phyloP scores from a whole-genome alignment of 2,329 filamentous ascomycete species.

The Teratosphaeria destructans region DNA sequence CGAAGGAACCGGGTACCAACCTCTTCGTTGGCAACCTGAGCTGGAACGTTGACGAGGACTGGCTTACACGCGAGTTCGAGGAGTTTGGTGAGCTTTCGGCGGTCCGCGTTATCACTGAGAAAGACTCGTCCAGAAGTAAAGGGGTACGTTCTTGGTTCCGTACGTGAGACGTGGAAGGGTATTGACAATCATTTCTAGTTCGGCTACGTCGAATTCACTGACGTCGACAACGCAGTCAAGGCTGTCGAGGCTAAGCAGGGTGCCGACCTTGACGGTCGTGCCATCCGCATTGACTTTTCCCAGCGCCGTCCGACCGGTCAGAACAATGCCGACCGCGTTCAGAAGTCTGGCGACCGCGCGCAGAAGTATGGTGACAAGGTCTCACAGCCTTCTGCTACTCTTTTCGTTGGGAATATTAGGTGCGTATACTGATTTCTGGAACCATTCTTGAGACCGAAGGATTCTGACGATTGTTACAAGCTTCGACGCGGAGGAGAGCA shows the following conservation, averaged over 20 bases:
- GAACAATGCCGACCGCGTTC: slow-evolving; percentile 40
- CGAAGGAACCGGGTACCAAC: slow-evolving; percentile 46
- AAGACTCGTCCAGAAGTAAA: slow-evolving; percentile 60
- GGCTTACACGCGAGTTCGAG: slow-evolving; percentile 72
- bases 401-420: slow-evolving; percentile 78
- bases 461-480: slow-evolving; percentile 44
- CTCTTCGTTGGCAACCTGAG: slow-evolving; percentile 85
- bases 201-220: slow-evolving; percentile 82
- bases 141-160: slow-evolving; percentile 28
- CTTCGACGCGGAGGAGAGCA: slow-evolving; percentile 71
- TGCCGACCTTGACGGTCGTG: slow-evolving; percentile 61
- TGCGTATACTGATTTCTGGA: no score
- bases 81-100: slow-evolving; percentile 61
- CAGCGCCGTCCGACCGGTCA: slow-evolving; percentile 30
- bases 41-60: slow-evolving; percentile 81
- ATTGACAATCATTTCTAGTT: slow-evolving; percentile 35
- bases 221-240: slow-evolving; percentile 55
- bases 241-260: slow-evolving; percentile 68
- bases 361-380: slow-evolving; percentile 64
- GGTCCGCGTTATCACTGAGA: slow-evolving; percentile 69
- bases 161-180: no score
- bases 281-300: slow-evolving; percentile 63
- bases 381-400: slow-evolving; percentile 72
- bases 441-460: no score
- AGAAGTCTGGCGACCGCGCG: slow-evolving; percentile 59